These are phyloP conservation scores for Jacaranda mimosifolia DNA, from an alignment of 257 asterid genomes.

Conservation along the genomic window DNA sequence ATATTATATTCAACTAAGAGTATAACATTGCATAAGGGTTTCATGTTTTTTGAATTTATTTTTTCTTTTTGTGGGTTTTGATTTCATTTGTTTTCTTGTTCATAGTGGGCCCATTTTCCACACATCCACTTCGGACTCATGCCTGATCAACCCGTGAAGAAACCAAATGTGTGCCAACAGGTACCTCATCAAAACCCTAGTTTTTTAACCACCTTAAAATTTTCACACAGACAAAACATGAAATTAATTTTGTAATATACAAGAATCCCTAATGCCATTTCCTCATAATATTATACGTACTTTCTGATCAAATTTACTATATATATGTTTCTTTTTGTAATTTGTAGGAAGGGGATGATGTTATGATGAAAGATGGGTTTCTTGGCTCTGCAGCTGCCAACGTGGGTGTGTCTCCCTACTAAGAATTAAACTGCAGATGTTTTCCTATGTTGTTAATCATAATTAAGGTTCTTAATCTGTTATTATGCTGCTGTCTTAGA, in stretches of 20 bases:
- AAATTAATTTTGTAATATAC: neutral
- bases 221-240: neutral
- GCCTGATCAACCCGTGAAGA: slow-evolving; percentile 99
- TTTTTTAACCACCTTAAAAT: slow-evolving; percentile 2
- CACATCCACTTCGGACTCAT: slow-evolving; percentile 98
- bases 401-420: slow-evolving; percentile 80
- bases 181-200: slow-evolving; percentile 58
- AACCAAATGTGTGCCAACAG: slow-evolving; percentile 91
- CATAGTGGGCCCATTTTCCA: slow-evolving; percentile 93
- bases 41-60: too few relatives aligned
- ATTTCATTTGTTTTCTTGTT: slow-evolving; percentile 20
- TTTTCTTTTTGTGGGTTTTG: neutral
- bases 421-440: slow-evolving; percentile 24
- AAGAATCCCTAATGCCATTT: neutral
- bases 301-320: too few relatives aligned
- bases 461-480: slow-evolving; percentile 36
- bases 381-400: slow-evolving; percentile 66
- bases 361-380: slow-evolving; percentile 85
- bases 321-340: too few relatives aligned
- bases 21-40: too few relatives aligned
- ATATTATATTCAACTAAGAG: too few relatives aligned
- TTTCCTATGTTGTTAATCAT: slow-evolving; percentile 20
- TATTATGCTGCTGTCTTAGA: slow-evolving; percentile 18
- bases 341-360: slow-evolving; percentile 81
- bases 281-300: too few relatives aligned